These are phyloP conservation scores for Triticum timopheevii DNA, from an alignment of 176 grass and related monocot species.

Conservation along the genomic window DNA sequence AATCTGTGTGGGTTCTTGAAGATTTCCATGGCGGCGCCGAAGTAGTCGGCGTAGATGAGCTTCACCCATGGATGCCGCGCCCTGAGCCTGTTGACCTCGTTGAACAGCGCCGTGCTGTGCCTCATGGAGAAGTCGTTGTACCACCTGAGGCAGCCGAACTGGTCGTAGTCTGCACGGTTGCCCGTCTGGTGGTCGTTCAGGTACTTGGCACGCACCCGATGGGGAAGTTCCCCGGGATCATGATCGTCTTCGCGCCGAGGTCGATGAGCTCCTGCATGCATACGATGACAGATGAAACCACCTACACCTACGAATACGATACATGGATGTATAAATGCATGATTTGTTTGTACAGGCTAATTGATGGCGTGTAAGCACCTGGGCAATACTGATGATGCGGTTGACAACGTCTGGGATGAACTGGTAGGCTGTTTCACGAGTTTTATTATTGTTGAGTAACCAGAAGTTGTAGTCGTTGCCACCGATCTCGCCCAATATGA, in stretches of 20 bases:
- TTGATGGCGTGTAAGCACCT: slow-evolving; percentile 26
- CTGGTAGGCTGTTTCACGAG: slow-evolving; percentile 29
- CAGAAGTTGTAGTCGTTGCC: slow-evolving; percentile 72
- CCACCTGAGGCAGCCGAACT: slow-evolving; percentile 40
- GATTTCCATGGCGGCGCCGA: slow-evolving; percentile 31
- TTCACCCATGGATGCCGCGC: slow-evolving; percentile 28
- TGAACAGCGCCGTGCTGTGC: slow-evolving; percentile 36
- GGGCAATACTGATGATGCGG: slow-evolving; percentile 23
- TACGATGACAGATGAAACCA: neutral
- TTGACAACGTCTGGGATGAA: slow-evolving; percentile 51
- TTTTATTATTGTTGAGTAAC: neutral
- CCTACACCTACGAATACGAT: no score
- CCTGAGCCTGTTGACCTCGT: slow-evolving; percentile 10
- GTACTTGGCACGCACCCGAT: slow-evolving; percentile 38
- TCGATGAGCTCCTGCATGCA: slow-evolving; percentile 41
- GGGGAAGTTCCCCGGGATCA: slow-evolving; percentile 46
- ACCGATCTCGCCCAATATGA: slow-evolving; percentile 58
- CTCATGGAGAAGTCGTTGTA: slow-evolving; percentile 42
- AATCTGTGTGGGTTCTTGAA: slow-evolving; percentile 9
- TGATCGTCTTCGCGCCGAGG: slow-evolving; percentile 32
- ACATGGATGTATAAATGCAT: neutral
- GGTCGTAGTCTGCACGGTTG: slow-evolving; percentile 38
- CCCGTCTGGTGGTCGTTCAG: neutral
- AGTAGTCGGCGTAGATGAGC: slow-evolving; percentile 64
- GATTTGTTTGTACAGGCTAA: neutral